phyloP scores from a whole-genome alignment of 208 protist species.

The Leishmania braziliensis region DNA sequence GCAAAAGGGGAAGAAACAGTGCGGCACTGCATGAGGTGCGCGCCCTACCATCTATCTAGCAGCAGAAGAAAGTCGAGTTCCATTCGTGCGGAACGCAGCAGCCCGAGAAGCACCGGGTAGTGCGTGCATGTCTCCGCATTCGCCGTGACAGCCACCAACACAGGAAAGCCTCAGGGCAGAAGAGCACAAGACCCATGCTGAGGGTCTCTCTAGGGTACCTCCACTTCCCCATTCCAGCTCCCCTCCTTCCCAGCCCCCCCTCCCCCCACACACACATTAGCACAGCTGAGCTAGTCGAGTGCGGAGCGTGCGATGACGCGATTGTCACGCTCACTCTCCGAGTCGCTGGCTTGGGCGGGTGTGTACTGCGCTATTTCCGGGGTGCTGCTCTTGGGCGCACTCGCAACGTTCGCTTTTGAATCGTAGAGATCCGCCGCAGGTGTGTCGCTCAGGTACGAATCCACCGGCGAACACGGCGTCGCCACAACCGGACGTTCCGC shows the following conservation, averaged over 20 bases:
- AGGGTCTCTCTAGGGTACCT: neutral
- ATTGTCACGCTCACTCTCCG: constrained; percentile 80
- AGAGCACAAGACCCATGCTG: neutral
- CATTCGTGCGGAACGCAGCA: neutral
- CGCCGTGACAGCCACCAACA: neutral
- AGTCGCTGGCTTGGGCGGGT: constrained; percentile 71
- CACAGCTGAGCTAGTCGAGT: constrained; percentile 45
- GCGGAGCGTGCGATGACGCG: constrained; percentile 66
- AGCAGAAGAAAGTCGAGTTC: no score
- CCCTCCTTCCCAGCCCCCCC: neutral
- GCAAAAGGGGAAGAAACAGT: neutral
- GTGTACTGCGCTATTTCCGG: constrained; percentile 17
- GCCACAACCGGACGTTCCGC: neutral
- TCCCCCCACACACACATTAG: neutral
- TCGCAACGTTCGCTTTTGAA: no score
- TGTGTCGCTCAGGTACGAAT: constrained; percentile 41
- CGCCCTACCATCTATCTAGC: neutral
- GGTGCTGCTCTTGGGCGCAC: neutral
- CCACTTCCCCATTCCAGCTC: neutral
- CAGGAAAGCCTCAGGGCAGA: neutral
- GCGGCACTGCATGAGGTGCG: neutral
- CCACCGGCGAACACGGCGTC: neutral
- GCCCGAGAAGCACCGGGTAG: neutral
- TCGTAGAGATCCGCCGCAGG: neutral
- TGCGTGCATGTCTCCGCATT: neutral